These are phyloP conservation scores for Rauvolfia tetraphylla DNA, from an alignment of 257 asterid genomes.

Conservation along the genomic window DNA sequence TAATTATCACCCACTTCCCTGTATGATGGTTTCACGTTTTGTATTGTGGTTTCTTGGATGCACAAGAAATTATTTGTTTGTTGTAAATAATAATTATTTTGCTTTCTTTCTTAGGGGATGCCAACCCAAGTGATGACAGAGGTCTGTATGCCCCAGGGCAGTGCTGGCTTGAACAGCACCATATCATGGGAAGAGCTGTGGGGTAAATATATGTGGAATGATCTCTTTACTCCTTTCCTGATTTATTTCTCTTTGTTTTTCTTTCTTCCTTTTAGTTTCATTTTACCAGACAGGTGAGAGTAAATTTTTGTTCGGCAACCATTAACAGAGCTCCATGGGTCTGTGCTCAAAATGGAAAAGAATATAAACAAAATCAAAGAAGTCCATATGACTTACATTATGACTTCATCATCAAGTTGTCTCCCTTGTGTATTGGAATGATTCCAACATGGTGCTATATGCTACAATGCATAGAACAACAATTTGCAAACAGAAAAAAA, in stretches of 20 bases:
- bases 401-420: background rate
- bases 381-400: background rate
- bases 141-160: conserved; percentile 61
- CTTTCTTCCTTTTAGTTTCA: background rate
- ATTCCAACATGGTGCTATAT: background rate
- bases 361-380: background rate
- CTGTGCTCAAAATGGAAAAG: background rate
- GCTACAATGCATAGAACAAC: background rate
- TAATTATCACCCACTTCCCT: background rate
- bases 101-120: conserved; percentile 50
- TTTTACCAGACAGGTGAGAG: background rate
- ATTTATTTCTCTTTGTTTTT: background rate
- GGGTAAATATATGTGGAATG: conserved; percentile 40
- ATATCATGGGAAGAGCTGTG: conserved; percentile 69
- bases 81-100: conserved; percentile 2
- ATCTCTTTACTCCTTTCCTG: background rate
- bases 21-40: background rate
- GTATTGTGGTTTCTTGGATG: background rate
- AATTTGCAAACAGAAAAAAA: background rate
- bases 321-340: too few species aligned
- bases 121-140: conserved; percentile 46
- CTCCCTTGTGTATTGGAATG: background rate
- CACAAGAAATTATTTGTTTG: background rate
- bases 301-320: background rate
- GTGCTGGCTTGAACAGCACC: conserved; percentile 57